Evolutionary conservation across 2,329 filamentous ascomycete genomes (phyloP), one percentile per base, ranked within the genome.

Genomic region (Aspergillus cejpii): DNA sequence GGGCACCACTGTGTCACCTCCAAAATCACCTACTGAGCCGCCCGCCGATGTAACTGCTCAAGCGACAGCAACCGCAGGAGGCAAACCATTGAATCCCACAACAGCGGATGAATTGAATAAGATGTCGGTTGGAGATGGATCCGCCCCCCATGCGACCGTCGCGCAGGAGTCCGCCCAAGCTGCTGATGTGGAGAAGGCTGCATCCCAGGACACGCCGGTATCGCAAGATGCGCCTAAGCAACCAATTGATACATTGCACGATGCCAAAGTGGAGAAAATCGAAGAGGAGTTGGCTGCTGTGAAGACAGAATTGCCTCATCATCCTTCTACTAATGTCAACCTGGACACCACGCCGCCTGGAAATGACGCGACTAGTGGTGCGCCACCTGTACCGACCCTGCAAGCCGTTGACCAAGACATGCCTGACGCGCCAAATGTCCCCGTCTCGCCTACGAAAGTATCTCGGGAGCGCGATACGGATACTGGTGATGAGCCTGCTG

Each of bases 391-490:
- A 12, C 51, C 57, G 23, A 45, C 57, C 17, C 37, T 57, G 12
- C 54, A 59, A 19, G 47, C 50, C 11, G 49, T 50, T 29, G 77
- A 80, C 45, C 66, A 75, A 8, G 64, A 71, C 31, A 80, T 80
- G 77, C 60, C 64, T n/a, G 78, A 81, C 50, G 76, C 70, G 1
- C 71, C 76, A 0, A 75, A 77, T 52, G 74, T 69, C 3, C 73
- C 76, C 0, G 59, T 67, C 3, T 70, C 71, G 1, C 68, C 70
- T 3, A 63, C 64, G 3, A 91, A 90, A 67, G 61, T 84, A 10
- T 75, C 87, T 1, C 81, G 87, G 8, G 84, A 83, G 54, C 83
- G 90, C 11, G 88, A 94, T 47, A 83, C 88, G 3, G 88, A 94
- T 52, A 70, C 50, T 10, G 56, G 52, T 14, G 72, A 74, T 15